Evolutionary conservation across 2,329 filamentous ascomycete genomes (phyloP).

Genomic region (Aspergillus sp.): DNA sequence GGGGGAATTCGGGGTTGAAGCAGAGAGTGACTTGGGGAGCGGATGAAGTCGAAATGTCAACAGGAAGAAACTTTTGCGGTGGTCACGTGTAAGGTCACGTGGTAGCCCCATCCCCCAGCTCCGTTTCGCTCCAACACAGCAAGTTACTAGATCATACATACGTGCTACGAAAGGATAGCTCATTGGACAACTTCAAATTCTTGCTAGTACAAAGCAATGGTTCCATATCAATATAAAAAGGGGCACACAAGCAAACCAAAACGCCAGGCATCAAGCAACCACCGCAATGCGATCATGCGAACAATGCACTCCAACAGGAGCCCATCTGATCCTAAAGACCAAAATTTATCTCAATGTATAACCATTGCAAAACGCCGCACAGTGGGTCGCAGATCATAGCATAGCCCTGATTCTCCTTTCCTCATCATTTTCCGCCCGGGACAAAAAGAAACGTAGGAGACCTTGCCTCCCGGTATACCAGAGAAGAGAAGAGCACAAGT

Average conservation of each 20-base stretch:
- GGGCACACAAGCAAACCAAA: constrained; percentile 1
- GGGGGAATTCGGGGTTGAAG: neutral
- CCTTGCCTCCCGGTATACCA: too few relatives aligned
- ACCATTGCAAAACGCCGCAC: constrained; percentile 22
- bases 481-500: neutral
- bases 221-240: neutral
- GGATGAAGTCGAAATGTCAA: neutral
- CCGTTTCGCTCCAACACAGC: too few relatives aligned
- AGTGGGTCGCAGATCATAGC: constrained; percentile 8
- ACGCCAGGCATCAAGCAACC: neutral
- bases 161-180: too few relatives aligned
- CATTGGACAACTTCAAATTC: neutral
- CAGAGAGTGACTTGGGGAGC: neutral
- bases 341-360: constrained; percentile 26
- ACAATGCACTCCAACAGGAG: constrained; percentile 10
- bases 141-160: neutral
- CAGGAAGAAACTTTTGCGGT: constrained; percentile 4
- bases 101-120: neutral
- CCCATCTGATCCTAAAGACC: constrained; percentile 11
- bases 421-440: neutral
- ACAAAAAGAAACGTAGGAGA: too few relatives aligned
- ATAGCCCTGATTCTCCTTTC: neutral
- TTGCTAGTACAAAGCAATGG: too few relatives aligned
- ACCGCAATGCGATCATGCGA: neutral
- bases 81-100: constrained; percentile 10